These are phyloP conservation scores for Wickerhamomyces sp. DNA, from an alignment of 1,139 yeast species.

Conservation along the genomic window DNA sequence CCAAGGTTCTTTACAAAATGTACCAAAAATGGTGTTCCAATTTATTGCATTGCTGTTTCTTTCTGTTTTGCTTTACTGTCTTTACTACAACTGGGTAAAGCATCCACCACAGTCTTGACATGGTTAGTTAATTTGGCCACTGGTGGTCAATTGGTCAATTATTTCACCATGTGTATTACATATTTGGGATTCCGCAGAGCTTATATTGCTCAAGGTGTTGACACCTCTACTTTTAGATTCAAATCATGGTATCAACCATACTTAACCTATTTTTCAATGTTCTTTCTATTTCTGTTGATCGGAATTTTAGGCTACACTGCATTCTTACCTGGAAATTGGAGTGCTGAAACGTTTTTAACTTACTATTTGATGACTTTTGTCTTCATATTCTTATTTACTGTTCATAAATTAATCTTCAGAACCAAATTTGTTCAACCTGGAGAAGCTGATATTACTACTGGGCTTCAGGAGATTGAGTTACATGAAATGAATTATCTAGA, in stretches of 20 bases:
- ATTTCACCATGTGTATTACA: constrained; percentile 53
- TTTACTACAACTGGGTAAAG: constrained; percentile 43
- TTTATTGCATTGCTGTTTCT: constrained; percentile 38
- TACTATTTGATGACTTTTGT: constrained; percentile 62
- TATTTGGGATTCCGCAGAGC: constrained; percentile 59
- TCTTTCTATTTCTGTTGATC: constrained; percentile 48
- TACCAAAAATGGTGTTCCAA: constrained; percentile 49
- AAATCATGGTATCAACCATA: constrained; percentile 55
- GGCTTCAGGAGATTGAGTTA: constrained; percentile 50
- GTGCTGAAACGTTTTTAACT: constrained; percentile 53
- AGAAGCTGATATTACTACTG: constrained; percentile 51
- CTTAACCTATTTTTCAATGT: constrained; percentile 45
- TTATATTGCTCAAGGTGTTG: constrained; percentile 47
- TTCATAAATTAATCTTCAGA: constrained; percentile 48
- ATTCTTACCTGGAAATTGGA: constrained; percentile 63
- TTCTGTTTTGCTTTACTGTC: constrained; percentile 30
- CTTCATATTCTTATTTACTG: constrained; percentile 49
- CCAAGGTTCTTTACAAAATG: constrained; percentile 47
- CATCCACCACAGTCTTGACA: constrained; percentile 50
- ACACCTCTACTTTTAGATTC: constrained; percentile 44
- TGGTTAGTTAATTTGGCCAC: constrained; percentile 71
- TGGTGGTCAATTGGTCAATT: too few species aligned
- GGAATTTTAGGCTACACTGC: constrained; percentile 63
- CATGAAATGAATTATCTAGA: constrained; percentile 37
- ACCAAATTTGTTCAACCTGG: constrained; percentile 45